A percentile compares a stretch with the other conserved stretches of the same genome.
Conservation (phyloP, 768 basidiomycete species). For the Mycena chlorophos region DNA sequence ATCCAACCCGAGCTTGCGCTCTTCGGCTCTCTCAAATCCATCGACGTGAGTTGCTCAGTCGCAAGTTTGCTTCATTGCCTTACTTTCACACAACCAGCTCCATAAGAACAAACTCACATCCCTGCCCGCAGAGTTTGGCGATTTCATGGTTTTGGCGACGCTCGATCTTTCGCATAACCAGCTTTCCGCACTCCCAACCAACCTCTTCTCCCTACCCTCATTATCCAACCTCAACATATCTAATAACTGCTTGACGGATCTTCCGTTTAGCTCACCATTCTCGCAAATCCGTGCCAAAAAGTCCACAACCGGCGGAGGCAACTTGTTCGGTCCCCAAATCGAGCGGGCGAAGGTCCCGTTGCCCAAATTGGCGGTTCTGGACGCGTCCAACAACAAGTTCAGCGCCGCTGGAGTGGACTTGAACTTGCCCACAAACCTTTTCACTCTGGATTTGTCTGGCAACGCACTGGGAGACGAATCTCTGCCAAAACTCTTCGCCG, state of each 20-base stretch:
- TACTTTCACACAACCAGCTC: conserved; percentile 43
- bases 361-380: conserved; percentile 62
- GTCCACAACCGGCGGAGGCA: conserved; percentile 39
- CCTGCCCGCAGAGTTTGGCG: conserved; percentile 66
- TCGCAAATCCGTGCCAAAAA: conserved; percentile 22
- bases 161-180: conserved; percentile 77
- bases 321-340: conserved; percentile 66
- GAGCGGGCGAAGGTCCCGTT: conserved; percentile 63
- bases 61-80: conserved; percentile 1
- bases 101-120: conserved; percentile 69
- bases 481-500: conserved; percentile 44
- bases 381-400: conserved; percentile 70
- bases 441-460: conserved; percentile 61
- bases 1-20: conserved; percentile 82
- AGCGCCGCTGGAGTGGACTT: conserved; percentile 54
- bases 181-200: conserved; percentile 59
- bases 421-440: conserved; percentile 51
- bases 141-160: conserved; percentile 63
- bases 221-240: conserved; percentile 69
- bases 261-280: conserved; percentile 68
- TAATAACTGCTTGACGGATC: conserved; percentile 59
- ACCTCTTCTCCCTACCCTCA: conserved; percentile 68
- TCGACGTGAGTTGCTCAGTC: conserved; percentile 63
- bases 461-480: conserved; percentile 59
- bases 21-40: conserved; percentile 76